Conservation (phyloP, 768 basidiomycete genomes). For the Xanthoconium purpureum region DNA sequence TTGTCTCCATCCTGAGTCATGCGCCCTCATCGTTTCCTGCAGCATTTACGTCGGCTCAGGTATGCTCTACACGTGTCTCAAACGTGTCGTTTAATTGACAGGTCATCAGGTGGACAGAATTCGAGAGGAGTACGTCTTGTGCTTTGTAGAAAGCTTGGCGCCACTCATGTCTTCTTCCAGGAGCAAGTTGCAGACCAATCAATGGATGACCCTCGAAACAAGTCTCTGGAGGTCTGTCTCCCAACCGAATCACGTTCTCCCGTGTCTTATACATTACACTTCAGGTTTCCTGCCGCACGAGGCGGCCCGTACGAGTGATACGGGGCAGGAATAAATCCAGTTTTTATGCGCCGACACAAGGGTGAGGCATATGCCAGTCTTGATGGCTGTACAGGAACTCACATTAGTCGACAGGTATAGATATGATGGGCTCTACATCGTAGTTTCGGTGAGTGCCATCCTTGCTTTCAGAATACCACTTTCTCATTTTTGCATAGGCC, state of each 20-base stretch:
- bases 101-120: constrained; percentile 24
- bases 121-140: constrained; percentile 9
- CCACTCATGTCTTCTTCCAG: constrained; percentile 12
- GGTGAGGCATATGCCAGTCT: constrained; percentile 15
- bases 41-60: constrained; percentile 37
- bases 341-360: constrained; percentile 19
- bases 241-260: neutral
- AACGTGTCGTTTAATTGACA: neutral
- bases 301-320: constrained; percentile 37
- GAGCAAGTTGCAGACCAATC: constrained; percentile 23
- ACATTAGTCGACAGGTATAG: constrained; percentile 22
- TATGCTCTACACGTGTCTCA: neutral
- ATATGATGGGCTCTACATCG: constrained; percentile 33
- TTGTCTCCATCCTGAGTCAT: neutral
- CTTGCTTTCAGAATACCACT: neutral
- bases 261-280: neutral
- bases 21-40: neutral
- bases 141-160: neutral
- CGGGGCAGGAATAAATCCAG: constrained; percentile 27
- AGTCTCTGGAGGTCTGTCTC: constrained; percentile 17
- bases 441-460: constrained; percentile 18
- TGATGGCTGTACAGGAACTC: neutral
- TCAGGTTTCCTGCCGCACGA: constrained; percentile 30
- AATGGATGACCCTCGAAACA: constrained; percentile 20
- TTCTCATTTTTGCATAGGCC: constrained; percentile 18